Evolutionary conservation across 1,284 basidiomycete species (phyloP), one percentile per base, ranked within the genome.

Genomic region (Leccinum pachyderme): DNA sequence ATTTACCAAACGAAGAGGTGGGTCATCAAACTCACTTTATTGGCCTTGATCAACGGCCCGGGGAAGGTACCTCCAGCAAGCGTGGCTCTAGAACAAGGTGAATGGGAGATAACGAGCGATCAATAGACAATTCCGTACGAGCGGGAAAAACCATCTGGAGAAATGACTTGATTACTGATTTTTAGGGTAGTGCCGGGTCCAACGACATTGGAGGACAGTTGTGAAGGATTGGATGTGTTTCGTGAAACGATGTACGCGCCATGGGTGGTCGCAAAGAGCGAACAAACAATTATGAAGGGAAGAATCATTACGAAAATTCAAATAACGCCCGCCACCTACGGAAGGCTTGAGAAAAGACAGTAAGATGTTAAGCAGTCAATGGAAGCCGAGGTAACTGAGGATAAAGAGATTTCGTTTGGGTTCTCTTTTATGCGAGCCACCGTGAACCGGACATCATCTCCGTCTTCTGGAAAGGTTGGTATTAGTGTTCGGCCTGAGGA

Each of bases 91-190:
- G 25, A 13, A 4, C 11, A 13, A 7, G 27, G 12, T 63, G 29
- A 61, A 49, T 43, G 24, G 4, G 32, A 47, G n/a, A 31, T 24
- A 24, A 11, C 0, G 7, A 5, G 1, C n/a, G 18, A 47, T 22
- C 6, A 9, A 47, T 45, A 32, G 37, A 28, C 18, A 4, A 27
- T 24, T 41, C 61, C 67, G 18, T 54, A 77, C 72, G 64, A 67
- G 41, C 75, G 73, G 50, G 53, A 47, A 55, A 71, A 76, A 27
- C 77, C 77, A 66, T 78, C 77, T 4, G 77, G 77, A 7, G 71
- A 54, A 46, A 79, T 66, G 31, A 62, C 56, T 15, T 47, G 52
- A 53, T 78, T 78, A 22, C 61, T 62, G 24, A 78, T 72, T 22
- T 65, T 58, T 5, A 77, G 28, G 45, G 68, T 61, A n/a, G 63